phyloP scores from a whole-genome alignment of 2,329 filamentous ascomycete species.

The Fusarium piperis region DNA sequence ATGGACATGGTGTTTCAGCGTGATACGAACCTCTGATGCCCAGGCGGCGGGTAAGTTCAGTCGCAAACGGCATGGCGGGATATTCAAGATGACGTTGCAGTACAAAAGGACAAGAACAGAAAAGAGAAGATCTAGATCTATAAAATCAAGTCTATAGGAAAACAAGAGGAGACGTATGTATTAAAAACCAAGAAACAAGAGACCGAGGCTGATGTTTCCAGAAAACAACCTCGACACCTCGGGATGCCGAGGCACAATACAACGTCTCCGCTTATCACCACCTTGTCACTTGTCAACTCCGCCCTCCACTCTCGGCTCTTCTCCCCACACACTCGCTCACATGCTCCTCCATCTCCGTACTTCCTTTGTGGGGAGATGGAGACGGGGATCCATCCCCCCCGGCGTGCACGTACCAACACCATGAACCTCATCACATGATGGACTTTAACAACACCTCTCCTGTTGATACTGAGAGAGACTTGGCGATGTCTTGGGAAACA shows the following conservation, averaged over 20 bases:
- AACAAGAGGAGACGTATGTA: not conserved
- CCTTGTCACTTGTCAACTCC: not conserved
- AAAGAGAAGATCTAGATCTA: not conserved
- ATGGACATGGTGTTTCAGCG: not conserved
- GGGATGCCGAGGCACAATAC: conserved; percentile 34
- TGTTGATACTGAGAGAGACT: not conserved
- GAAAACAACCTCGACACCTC: not conserved
- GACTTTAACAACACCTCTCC: not conserved
- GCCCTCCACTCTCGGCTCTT: conserved; percentile 27
- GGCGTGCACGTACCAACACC: not conserved
- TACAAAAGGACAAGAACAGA: not conserved
- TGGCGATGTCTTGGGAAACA: not conserved
- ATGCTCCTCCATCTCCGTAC: conserved; percentile 16
- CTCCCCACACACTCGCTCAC: conserved; percentile 26
- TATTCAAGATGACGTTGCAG: not conserved
- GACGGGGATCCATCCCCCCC: not conserved
- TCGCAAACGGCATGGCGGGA: conserved; percentile 63
- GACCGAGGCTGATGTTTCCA: conserved; percentile 22
- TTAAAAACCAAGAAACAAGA: not conserved
- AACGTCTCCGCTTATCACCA: conserved; percentile 1
- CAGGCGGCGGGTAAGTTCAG: conserved; percentile 65
- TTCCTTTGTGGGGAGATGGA: not conserved
- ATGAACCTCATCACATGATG: not conserved
- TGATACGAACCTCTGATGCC: conserved; percentile 60
- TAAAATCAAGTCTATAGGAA: not conserved